A percentile compares a stretch with the other conserved stretches of the same genome.
Conservation (phyloP, 2,329 filamentous ascomycete genomes). For the Plectosphaerella sp. region DNA sequence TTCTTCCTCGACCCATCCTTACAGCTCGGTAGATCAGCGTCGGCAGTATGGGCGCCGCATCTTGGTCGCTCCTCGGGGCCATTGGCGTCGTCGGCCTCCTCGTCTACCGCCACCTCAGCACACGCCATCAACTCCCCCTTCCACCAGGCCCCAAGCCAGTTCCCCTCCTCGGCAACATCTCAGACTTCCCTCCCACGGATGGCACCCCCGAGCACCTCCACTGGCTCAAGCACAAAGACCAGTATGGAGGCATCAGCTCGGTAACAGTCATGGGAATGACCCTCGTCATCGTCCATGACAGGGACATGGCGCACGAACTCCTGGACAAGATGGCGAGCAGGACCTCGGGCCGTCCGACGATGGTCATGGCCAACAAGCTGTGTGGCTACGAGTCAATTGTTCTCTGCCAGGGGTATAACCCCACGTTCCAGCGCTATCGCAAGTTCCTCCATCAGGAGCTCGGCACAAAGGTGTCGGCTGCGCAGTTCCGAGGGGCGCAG, state of each 20-base stretch:
- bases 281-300: constrained; percentile 33
- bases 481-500: constrained; percentile 10
- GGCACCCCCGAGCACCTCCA: constrained; percentile 30
- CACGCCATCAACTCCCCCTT: constrained; percentile 12
- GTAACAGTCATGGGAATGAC: constrained; percentile 34
- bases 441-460: constrained; percentile 20
- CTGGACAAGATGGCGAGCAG: constrained; percentile 27
- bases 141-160: constrained; percentile 46
- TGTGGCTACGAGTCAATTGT: constrained; percentile 20
- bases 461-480: constrained; percentile 18
- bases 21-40: too few species aligned
- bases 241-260: constrained; percentile 32
- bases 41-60: constrained; percentile 22
- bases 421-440: constrained; percentile 16
- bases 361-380: constrained; percentile 19
- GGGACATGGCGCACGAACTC: constrained; percentile 27
- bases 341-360: constrained; percentile 23
- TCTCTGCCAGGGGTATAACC: constrained; percentile 15
- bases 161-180: constrained; percentile 44
- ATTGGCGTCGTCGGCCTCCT: not conserved
- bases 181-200: constrained; percentile 34
- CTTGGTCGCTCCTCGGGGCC: constrained; percentile 24
- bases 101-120: not conserved
- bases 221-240: constrained; percentile 34
- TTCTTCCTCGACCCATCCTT: too few species aligned